A percentile compares a stretch with the other conserved stretches of the same genome.
These are phyloP conservation scores for Trametes maxima DNA, from an alignment of 768 basidiomycete genomes.

Conservation along the genomic window DNA sequence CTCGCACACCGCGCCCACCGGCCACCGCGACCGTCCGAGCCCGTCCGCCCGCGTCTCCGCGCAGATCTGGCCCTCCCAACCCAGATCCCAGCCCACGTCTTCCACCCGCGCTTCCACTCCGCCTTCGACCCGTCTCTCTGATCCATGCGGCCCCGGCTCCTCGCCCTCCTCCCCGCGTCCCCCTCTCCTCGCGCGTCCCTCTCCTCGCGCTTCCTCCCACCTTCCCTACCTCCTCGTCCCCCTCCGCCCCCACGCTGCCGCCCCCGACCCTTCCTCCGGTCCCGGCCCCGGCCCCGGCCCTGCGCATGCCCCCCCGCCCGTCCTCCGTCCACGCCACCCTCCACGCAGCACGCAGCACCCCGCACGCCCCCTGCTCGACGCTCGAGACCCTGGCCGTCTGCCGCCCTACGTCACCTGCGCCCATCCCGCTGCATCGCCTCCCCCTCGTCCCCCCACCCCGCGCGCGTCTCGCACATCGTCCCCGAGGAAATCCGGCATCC, in stretches of 20 bases:
- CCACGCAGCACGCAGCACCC: too few relatives aligned
- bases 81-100: not conserved
- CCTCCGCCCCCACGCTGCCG: not conserved
- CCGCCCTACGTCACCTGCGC: conserved; percentile 9
- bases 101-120: not conserved
- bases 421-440: conserved; percentile 3
- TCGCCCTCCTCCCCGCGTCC: not conserved
- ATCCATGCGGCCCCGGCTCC: conserved; percentile 23
- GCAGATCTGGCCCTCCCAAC: not conserved
- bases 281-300: conserved; percentile 11
- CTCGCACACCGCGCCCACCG: too few relatives aligned
- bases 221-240: not conserved
- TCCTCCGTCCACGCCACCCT: not conserved
- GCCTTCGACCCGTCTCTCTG: conserved; percentile 16
- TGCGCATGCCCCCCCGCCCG: too few relatives aligned
- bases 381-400: not conserved
- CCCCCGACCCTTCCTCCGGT: conserved; percentile 10
- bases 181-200: not conserved
- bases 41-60: not conserved
- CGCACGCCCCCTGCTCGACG: not conserved
- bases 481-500: conserved; percentile 14
- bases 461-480: not conserved
- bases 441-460: too few relatives aligned
- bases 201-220: not conserved
- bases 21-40: too few relatives aligned